Evolutionary conservation across 148 eudicot genomes (phyloP), one percentile per base, ranked within the genome.

Genomic region (Rhododendron kiyosumense): DNA sequence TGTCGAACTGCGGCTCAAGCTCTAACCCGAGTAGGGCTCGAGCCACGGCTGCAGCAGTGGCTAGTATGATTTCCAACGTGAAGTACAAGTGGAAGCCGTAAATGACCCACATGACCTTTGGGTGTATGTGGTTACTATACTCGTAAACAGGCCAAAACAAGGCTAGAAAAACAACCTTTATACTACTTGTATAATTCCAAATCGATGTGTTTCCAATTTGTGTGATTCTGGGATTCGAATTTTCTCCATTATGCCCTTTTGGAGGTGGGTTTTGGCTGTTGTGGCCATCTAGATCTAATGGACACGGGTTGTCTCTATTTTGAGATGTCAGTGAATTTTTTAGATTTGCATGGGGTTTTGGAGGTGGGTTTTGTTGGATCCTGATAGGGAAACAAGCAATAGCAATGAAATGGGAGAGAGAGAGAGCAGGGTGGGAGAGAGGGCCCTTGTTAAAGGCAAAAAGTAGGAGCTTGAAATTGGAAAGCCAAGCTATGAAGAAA

Each of bases 1-100:
- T 90, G 79, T 92, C 49, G 82, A 92, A 94, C 78, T 88, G 96
- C 1, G 92, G 89, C 79, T 89, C 91, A 12, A 94, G 48, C 51
- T 94, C 91, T 3, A 88, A 48, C 7, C 89, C 88, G 1, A 91
- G 43, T 4, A 88, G 65, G 57, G 63, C 46, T n/a, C 84, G 90
- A 7, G 88, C 86, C 65, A 81, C 7, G 75, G 86, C 84, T 11
- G 93, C 92, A 12, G 89, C 74, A 2, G 43, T 15, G 2, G 88
- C 91, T 14, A 90, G 75, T 15, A 88, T 54, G 6, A 92, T 75
- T 85, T 93, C 96, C 32, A 94, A 83, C 17, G 14, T 20, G 67
- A 94, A 85, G 59, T 91, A 94, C 0, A 92, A 84, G 74, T 90
- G 90, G 34, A 90, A 78, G 85, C 87, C 78, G 61, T 85, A 89